These are phyloP conservation scores for Candida sanyiensis DNA, from an alignment of 805 yeast species.

Conservation along the genomic window DNA sequence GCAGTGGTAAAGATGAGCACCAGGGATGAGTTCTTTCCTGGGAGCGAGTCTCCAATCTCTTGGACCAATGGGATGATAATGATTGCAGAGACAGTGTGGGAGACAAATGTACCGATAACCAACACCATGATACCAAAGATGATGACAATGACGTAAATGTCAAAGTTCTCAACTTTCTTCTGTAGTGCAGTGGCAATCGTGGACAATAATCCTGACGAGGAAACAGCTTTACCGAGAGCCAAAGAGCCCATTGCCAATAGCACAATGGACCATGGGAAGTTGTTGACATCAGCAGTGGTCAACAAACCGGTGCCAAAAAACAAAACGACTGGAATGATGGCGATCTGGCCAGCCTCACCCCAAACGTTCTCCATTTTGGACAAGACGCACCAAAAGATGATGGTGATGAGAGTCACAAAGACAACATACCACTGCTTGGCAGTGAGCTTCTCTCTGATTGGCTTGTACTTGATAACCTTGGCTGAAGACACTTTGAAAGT, in stretches of 20 bases:
- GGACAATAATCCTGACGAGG: constrained; percentile 79
- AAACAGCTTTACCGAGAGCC: constrained; percentile 89
- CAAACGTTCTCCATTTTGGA: constrained; percentile 62
- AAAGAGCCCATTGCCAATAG: constrained; percentile 96
- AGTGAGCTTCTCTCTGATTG: constrained; percentile 62
- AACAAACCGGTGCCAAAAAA: constrained; percentile 88
- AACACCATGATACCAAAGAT: constrained; percentile 81
- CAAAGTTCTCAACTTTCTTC: constrained; percentile 52
- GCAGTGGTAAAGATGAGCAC: constrained; percentile 41
- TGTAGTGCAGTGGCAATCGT: constrained; percentile 74
- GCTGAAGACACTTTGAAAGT: constrained; percentile 48
- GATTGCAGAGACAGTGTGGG: constrained; percentile 95
- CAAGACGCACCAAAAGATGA: constrained; percentile 84
- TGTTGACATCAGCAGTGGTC: constrained; percentile 81
- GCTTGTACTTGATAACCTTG: constrained; percentile 40
- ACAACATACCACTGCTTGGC: constrained; percentile 69
- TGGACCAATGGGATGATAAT: constrained; percentile 86
- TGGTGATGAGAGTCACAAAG: constrained; percentile 65
- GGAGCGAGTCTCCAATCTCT: constrained; percentile 71
- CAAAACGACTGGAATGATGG: constrained; percentile 76
- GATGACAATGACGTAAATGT: constrained; percentile 62
- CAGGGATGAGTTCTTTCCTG: constrained; percentile 64
- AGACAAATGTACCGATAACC: constrained; percentile 88
- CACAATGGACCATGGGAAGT: constrained; percentile 95
- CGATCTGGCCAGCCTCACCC: constrained; percentile 92